Base-by-base conservation (phyloP, 139 green algal species). In the Tetradesmus obliquus region DNA sequence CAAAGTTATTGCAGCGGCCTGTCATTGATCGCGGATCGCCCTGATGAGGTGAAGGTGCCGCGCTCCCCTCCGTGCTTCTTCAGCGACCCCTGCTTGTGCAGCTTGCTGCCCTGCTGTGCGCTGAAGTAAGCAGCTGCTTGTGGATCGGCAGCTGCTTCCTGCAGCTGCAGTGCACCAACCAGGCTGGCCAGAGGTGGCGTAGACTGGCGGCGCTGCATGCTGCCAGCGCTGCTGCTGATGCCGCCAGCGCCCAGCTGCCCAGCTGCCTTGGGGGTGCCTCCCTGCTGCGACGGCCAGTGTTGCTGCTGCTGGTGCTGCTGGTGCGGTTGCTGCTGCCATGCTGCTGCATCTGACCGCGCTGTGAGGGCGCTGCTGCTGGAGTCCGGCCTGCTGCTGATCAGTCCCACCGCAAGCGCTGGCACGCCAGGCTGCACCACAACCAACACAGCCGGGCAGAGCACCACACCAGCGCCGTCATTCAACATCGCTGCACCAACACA, bases 51-150 rank as follows among this genome's bases (percentile, higher is more conserved):
- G 84, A 92, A 92, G 10, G 89, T 92, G 32, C 89, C 89, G 3
- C 74, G 10, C 89, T 92, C 89, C 15, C 22, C 66, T 54, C 89
- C 55, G 71, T 89, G 66, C 79, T 92, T 84, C 82, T 92, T 92
- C 58, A 4, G 58, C 58, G 74, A 19, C 55, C 88, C 57, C 32
- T 66, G 62, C 79, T 57, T 15, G 53, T 45, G 82, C 82, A 76
- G 66, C 17, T 13, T 82, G 76, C n/a, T 82, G n/a, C 5, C 5
- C 58, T 92, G 88, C 83, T 94, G 93, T 6, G 93, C 93, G 20
- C 55, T 66, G 72, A 93, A 94, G 74, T 94, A 95, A 2, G 92
- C 91, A n/a, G 86, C 74, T 4, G 93, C 93, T 32, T 93, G 86
- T 2, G 85, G 58, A 72, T 94, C 89, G 22, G 53, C 45, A 8